Evolutionary conservation across 805 yeast species (phyloP), one percentile per base, ranked within the genome.

Genomic region (Yueomyces sp.): DNA sequence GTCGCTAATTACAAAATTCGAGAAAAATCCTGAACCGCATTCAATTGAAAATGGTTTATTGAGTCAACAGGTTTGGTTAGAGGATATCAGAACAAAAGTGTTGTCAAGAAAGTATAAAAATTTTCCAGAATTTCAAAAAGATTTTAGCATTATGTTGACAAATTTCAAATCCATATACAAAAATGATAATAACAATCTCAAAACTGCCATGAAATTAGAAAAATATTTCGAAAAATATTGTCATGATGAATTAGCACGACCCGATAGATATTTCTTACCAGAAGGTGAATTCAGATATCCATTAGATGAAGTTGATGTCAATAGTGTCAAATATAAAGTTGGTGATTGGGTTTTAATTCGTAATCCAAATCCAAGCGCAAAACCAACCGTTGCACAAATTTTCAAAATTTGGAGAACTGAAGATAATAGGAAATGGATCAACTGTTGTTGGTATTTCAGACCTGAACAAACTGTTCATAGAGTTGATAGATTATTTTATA

Each of bases 381-480:
- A 85, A 60, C 97, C 98, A 11, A 88, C 87, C 19, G 85, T 87
- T 34, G 96, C 94, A 6, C 97, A 92, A 63, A 75, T 92, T 31
- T 92, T 90, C 67, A 74, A 95, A 55, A 75, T 92, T 49, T 92
- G 98, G 98, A 70, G 77, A 6, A 68, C 71, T 11, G 68, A 70
- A 19, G 92, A 87, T 51, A 94, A 88, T 43, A 78, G 78, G 52
- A 74, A 81, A 47, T 88, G 88, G 78, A 74, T 90, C 57, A 90
- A 90, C 59, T 95, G 85, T 34, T 92, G 97, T 68, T 92, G 97
- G 98, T 92, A 90, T 64, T 82, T 85, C 57, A 77, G 97, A 52
- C 96, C 98, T 1, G 97, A 92, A 61, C 96, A 94, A 70, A 92
- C 98, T 0, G 94, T 92, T 39, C 98, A 92, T 62, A 75, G 94